These are phyloP conservation scores for Physaria fendleri DNA, from an alignment of 345 rosid genomes.

Conservation along the genomic window DNA sequence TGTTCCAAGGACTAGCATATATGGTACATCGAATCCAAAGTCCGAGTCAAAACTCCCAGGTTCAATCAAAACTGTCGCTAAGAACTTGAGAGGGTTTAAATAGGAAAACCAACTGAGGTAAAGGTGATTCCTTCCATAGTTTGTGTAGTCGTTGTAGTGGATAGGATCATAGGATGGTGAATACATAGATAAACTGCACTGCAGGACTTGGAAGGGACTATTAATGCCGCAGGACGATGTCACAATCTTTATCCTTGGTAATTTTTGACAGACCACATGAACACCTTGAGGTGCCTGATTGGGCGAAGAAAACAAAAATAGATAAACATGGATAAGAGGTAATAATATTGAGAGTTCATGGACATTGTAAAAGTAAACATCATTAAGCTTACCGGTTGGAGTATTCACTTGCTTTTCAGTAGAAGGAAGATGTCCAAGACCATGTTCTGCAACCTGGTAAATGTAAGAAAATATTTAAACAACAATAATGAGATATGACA, in stretches of 20 bases:
- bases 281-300: constrained; percentile 97
- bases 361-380: background rate
- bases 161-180: constrained; percentile 20
- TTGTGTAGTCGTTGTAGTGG: constrained; percentile 10
- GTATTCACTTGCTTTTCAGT: constrained; percentile 96
- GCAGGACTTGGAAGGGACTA: constrained; percentile 17
- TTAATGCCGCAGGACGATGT: constrained; percentile 48
- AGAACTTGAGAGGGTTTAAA: no score
- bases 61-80: constrained; percentile 32
- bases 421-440: constrained; percentile 94
- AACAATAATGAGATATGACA: background rate
- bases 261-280: constrained; percentile 86
- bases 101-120: constrained; percentile 11
- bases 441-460: constrained; percentile 92
- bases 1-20: constrained; percentile 12
- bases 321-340: constrained; percentile 10
- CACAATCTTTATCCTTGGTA: constrained; percentile 89
- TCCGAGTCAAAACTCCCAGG: constrained; percentile 6
- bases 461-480: background rate
- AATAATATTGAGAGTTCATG: background rate
- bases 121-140: constrained; percentile 17
- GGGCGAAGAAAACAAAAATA: constrained; percentile 13
- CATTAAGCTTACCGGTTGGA: constrained; percentile 72
- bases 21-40: constrained; percentile 12
- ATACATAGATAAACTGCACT: constrained; percentile 9